Percentiles rank a stretch among this genome's conserved stretches.
These are phyloP conservation scores for Cutaneotrichosporon sp. DNA, from an alignment of 1,284 basidiomycete genomes.

Conservation along the genomic window DNA sequence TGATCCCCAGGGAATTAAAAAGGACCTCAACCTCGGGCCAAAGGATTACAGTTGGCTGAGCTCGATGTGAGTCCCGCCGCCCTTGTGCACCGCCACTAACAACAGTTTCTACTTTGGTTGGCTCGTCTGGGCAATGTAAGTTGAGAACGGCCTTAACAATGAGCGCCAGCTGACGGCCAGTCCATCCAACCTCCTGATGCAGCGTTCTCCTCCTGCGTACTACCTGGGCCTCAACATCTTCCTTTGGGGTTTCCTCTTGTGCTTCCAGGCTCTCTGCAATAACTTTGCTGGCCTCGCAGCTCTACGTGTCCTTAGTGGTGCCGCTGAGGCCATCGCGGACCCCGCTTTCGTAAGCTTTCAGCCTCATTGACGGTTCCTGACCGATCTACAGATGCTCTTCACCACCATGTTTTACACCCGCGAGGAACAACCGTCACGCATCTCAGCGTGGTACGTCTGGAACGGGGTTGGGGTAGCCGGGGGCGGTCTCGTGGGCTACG, in stretches of 20 bases:
- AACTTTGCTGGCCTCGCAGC: slow-evolving; percentile 50
- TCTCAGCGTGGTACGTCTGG: slow-evolving; percentile 43
- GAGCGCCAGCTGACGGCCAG: no score
- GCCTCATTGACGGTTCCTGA: no score
- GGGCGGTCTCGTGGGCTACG: slow-evolving; percentile 40
- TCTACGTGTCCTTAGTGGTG: slow-evolving; percentile 51
- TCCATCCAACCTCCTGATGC: slow-evolving; percentile 53
- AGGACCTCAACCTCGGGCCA: slow-evolving; percentile 39
- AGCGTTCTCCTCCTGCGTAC: slow-evolving; percentile 50
- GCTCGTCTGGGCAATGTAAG: slow-evolving; percentile 53
- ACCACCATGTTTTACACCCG: slow-evolving; percentile 46
- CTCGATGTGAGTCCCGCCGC: no score
- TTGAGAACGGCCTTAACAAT: no score
- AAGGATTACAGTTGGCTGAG: slow-evolving; percentile 46
- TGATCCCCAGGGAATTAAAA: no score
- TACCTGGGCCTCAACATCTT: slow-evolving; percentile 53
- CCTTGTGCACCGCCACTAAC: no score
- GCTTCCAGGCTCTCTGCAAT: slow-evolving; percentile 49
- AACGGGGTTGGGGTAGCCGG: slow-evolving; percentile 47
- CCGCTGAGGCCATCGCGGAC: slow-evolving; percentile 50
- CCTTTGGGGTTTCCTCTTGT: slow-evolving; percentile 50
- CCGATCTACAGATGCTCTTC: slow-evolving; percentile 29
- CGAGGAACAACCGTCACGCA: slow-evolving; percentile 44
- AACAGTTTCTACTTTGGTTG: slow-evolving; percentile 55
- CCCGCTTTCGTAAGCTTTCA: slow-evolving; percentile 23